These are phyloP conservation scores for Aspergillus sp. DNA, from an alignment of 2,329 filamentous ascomycete species.

Conservation along the genomic window DNA sequence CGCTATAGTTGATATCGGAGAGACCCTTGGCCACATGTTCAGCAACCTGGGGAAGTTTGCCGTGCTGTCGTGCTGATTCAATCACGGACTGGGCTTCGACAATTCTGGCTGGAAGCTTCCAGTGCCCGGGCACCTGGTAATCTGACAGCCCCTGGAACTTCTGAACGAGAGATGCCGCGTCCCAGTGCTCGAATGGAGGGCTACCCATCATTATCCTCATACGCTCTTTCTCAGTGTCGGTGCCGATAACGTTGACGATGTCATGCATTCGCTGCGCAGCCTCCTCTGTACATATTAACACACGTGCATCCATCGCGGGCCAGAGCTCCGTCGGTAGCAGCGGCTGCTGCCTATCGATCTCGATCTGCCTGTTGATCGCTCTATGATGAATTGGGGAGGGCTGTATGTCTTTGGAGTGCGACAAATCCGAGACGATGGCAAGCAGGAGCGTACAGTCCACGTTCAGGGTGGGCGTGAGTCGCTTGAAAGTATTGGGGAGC, in stretches of 20 bases:
- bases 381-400: slow-evolving; percentile 47
- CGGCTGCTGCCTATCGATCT: slow-evolving; percentile 53
- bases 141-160: slow-evolving; percentile 42
- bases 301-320: slow-evolving; percentile 47
- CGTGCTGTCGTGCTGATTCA: slow-evolving; percentile 17
- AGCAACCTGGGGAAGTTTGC: slow-evolving; percentile 38
- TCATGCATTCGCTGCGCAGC: slow-evolving; percentile 58
- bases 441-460: slow-evolving; percentile 57
- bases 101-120: slow-evolving; percentile 53
- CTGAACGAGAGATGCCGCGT: slow-evolving; percentile 22
- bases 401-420: slow-evolving; percentile 42
- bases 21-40: slow-evolving; percentile 39
- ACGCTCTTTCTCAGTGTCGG: slow-evolving; percentile 50
- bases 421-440: slow-evolving; percentile 64
- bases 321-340: slow-evolving; percentile 54
- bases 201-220: slow-evolving; percentile 51
- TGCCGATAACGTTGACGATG: slow-evolving; percentile 56
- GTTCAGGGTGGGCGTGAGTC: slow-evolving; percentile 37
- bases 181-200: slow-evolving; percentile 24
- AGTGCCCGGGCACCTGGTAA: slow-evolving; percentile 44
- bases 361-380: slow-evolving; percentile 55
- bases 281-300: slow-evolving; percentile 57
- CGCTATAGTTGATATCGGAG: slow-evolving; percentile 55
- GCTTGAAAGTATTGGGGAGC: slow-evolving; percentile 32
- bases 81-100: slow-evolving; percentile 41